These are phyloP conservation scores for Phytophthora capsici DNA, from an alignment of 352 stramenopile species.

Conservation along the genomic window DNA sequence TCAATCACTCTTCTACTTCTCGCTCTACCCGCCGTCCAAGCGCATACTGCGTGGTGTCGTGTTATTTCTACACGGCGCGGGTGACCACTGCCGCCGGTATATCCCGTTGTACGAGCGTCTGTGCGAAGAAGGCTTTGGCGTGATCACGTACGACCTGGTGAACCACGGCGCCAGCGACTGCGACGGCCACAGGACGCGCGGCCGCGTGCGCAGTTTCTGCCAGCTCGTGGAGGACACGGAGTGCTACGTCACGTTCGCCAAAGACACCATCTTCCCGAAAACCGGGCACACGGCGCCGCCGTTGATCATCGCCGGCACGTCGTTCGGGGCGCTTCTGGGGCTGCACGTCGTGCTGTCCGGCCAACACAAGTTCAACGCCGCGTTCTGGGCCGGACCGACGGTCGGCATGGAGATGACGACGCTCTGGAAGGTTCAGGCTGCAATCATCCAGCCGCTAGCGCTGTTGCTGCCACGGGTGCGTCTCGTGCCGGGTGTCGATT, in stretches of 20 bases:
- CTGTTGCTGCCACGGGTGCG: constrained; percentile 39
- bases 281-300: constrained; percentile 23
- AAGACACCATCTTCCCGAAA: constrained; percentile 34
- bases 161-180: constrained; percentile 52
- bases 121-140: constrained; percentile 43
- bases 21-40: constrained; percentile 34
- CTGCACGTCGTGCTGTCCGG: constrained; percentile 55
- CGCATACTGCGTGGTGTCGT: constrained; percentile 43
- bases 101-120: constrained; percentile 48
- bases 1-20: constrained; percentile 45
- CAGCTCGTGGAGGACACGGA: constrained; percentile 60
- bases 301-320: constrained; percentile 63
- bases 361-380: constrained; percentile 47
- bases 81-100: constrained; percentile 52
- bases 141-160: constrained; percentile 52
- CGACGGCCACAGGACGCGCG: constrained; percentile 37
- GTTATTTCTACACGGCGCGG: constrained; percentile 50
- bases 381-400: constrained; percentile 50
- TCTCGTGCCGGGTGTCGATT: constrained; percentile 57
- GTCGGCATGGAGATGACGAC: constrained; percentile 57
- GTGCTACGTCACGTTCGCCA: constrained; percentile 42
- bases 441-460: constrained; percentile 49
- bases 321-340: constrained; percentile 58
- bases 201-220: constrained; percentile 41
- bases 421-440: constrained; percentile 46